These are phyloP conservation scores for Adansonia gregorii DNA, from an alignment of 441 rosid species.

Conservation along the genomic window DNA sequence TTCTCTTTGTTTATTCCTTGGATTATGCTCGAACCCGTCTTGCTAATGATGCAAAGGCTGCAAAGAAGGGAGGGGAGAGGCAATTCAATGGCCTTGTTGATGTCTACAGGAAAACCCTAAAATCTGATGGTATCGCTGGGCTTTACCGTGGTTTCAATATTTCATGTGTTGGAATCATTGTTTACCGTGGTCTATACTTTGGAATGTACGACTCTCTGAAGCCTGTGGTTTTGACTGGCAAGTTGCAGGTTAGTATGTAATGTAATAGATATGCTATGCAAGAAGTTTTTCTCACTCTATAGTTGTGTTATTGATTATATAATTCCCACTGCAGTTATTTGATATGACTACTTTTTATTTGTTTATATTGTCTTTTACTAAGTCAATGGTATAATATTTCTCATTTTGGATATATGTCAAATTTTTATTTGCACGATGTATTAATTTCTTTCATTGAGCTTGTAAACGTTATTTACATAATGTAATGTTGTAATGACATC, in stretches of 20 bases:
- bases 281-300: neutral
- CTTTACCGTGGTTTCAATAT: slow-evolving; percentile 74
- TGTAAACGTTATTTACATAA: neutral
- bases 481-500: neutral
- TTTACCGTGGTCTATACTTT: slow-evolving; percentile 70
- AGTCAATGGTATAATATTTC: neutral
- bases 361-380: neutral
- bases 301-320: neutral
- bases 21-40: slow-evolving; percentile 70
- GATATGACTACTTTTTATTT: neutral
- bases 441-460: neutral
- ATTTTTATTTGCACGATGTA: neutral
- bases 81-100: slow-evolving; percentile 68
- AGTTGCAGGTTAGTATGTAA: slow-evolving; percentile 37
- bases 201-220: slow-evolving; percentile 68
- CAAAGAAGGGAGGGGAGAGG: slow-evolving; percentile 70
- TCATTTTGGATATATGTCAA: neutral
- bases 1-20: slow-evolving; percentile 63
- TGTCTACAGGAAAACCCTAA: slow-evolving; percentile 59
- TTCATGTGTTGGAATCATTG: slow-evolving; percentile 68
- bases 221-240: slow-evolving; percentile 58
- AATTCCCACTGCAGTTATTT: neutral
- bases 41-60: slow-evolving; percentile 72
- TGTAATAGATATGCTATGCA: neutral
- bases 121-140: slow-evolving; percentile 63